Conservation (phyloP, 345 rosid species). For the Clausena lansium region DNA sequence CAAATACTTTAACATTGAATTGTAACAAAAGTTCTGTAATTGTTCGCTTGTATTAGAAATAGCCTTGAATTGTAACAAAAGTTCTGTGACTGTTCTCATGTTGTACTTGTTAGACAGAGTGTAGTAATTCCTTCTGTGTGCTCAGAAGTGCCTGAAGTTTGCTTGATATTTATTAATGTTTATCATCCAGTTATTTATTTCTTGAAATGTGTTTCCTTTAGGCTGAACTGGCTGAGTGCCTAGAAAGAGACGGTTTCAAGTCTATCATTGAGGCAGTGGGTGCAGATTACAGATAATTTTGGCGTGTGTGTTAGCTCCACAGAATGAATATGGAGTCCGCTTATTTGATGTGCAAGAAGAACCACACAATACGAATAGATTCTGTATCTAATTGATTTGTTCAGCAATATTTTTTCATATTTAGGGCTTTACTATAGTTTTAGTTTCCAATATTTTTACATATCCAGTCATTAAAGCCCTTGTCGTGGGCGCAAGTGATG, state of each 20-base stretch:
- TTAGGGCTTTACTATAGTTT: not conserved
- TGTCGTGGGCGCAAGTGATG: not conserved
- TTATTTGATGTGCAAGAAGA: not conserved
- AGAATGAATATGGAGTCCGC: not conserved
- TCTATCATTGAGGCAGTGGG: constrained; percentile 81
- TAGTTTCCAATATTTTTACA: not conserved
- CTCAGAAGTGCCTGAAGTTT: not conserved
- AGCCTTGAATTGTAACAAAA: not conserved
- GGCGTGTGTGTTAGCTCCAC: not conserved
- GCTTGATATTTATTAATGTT: not conserved
- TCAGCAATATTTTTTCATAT: not conserved
- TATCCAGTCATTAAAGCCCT: not conserved
- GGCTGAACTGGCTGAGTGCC: constrained; percentile 84
- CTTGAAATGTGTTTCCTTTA: constrained; percentile 17
- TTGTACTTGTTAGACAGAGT: too few relatives aligned
- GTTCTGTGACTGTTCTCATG: too few relatives aligned
- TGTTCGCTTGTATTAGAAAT: too few relatives aligned
- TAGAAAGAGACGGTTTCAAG: constrained; percentile 92
- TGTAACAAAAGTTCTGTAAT: too few relatives aligned
- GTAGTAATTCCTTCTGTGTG: too few relatives aligned
- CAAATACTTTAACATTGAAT: not conserved
- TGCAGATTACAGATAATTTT: constrained; percentile 63
- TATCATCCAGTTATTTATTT: not conserved
- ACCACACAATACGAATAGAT: not conserved
- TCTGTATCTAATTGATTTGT: not conserved